These are phyloP conservation scores for Marasmius fiardii DNA, from an alignment of 1,284 basidiomycete genomes.

Conservation along the genomic window DNA sequence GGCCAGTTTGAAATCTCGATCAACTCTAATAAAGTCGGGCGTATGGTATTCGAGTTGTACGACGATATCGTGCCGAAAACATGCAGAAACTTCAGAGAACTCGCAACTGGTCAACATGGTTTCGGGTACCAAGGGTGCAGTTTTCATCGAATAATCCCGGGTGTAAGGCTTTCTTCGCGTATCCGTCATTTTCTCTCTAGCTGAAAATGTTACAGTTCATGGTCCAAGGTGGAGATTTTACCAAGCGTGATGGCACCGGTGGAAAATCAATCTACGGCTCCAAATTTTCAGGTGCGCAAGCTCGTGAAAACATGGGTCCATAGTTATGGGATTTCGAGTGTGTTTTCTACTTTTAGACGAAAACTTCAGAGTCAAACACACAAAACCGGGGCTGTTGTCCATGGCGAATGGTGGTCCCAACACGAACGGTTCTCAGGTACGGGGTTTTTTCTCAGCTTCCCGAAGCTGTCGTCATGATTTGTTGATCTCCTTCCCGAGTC, in stretches of 20 bases:
- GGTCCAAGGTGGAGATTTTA: conserved; percentile 74
- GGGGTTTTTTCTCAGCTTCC: background rate
- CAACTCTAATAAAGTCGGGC: conserved; percentile 49
- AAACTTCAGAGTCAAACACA: conserved; percentile 81
- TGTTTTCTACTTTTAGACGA: conserved; percentile 60
- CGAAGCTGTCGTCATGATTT: background rate
- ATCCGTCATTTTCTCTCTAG: background rate
- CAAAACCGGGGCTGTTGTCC: conserved; percentile 79
- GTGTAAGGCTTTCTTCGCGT: conserved; percentile 16
- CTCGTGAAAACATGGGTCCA: background rate
- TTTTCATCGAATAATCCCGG: conserved; percentile 83
- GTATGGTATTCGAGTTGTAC: conserved; percentile 85
- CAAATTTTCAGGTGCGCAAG: conserved; percentile 63
- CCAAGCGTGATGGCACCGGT: conserved; percentile 78
- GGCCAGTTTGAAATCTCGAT: conserved; percentile 79
- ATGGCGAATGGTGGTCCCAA: conserved; percentile 86
- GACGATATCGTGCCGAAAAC: conserved; percentile 73
- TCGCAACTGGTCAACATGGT: conserved; percentile 76
- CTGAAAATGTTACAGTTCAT: conserved; percentile 32
- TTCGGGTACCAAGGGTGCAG: conserved; percentile 52
- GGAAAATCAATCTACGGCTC: conserved; percentile 92
- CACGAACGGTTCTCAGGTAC: conserved; percentile 52
- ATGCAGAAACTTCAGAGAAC: conserved; percentile 86
- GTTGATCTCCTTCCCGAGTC: conserved; percentile 14
- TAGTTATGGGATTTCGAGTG: conserved; percentile 4